A percentile compares a stretch with the other conserved stretches of the same genome.
phyloP scores from a whole-genome alignment of 1,139 yeast genomes.

The Suhomyces yuchorum region DNA sequence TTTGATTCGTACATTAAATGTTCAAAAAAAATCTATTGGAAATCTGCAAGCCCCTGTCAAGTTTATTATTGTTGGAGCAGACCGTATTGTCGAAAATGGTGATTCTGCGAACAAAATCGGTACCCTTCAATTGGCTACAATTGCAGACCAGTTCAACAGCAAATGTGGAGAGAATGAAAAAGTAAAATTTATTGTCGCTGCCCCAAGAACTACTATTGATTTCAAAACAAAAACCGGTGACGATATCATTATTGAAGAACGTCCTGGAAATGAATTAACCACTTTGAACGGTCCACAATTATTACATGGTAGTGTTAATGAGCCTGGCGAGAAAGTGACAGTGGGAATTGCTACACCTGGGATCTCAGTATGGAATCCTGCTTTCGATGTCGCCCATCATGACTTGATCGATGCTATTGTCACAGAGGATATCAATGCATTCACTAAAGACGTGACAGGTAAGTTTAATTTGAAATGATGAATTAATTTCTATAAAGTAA shows the following conservation, averaged over 20 bases:
- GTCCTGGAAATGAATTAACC: slow-evolving; percentile 80
- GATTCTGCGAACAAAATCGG: slow-evolving; percentile 98
- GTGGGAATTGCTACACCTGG: slow-evolving; percentile 89
- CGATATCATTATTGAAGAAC: slow-evolving; percentile 80
- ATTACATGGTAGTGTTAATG: slow-evolving; percentile 26
- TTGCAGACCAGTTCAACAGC: slow-evolving; percentile 47
- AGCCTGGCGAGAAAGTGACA: slow-evolving; percentile 44
- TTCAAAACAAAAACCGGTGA: slow-evolving; percentile 64
- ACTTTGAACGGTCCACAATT: slow-evolving; percentile 66
- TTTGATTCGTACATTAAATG: slow-evolving; percentile 46
- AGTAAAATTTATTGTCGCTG: slow-evolving; percentile 87
- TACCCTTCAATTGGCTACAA: slow-evolving; percentile 83
- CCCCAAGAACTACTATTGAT: slow-evolving; percentile 92
- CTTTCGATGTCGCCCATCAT: slow-evolving; percentile 92
- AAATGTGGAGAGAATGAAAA: slow-evolving; percentile 35
- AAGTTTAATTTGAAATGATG: slow-evolving; percentile 38
- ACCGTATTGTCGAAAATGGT: slow-evolving; percentile 86
- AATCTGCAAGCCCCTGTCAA: slow-evolving; percentile 58
- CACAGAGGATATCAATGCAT: slow-evolving; percentile 68
- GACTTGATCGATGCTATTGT: slow-evolving; percentile 82
- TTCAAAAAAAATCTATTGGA: slow-evolving; percentile 22
- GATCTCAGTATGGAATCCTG: slow-evolving; percentile 91
- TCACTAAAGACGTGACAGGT: slow-evolving; percentile 47
- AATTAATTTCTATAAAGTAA: slow-evolving; percentile 1
- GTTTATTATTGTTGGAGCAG: slow-evolving; percentile 97